Base-by-base conservation (phyloP, 2,329 filamentous ascomycete species). In the Aureobasidium sp. region DNA sequence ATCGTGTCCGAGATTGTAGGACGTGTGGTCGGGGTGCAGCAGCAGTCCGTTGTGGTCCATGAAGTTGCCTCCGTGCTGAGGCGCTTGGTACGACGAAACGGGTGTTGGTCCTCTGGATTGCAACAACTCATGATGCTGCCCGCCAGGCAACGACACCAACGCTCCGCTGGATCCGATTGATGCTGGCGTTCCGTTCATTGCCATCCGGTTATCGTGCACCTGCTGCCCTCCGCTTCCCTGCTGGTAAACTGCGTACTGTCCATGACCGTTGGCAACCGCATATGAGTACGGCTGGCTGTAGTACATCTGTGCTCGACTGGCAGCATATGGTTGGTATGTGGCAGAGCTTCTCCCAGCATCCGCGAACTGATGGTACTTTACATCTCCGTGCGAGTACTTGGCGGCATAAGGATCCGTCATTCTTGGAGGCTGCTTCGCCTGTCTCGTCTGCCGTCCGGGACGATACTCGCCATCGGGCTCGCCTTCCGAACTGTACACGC, bases 221-320 rank as follows among this genome's bases (percentile, higher is more conserved):
- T 47, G 49, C 31, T 59, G 53, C 17, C 47, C 25, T 50, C 45
- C 42, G 9, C 21, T 9, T 8, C 63, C 58, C 19, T 57, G 64
- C 59, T 69, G 42, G 19, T 57, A 47, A 11, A 57, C 7, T n/a
- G 29, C 66, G 51, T 69, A 73, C 19, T 75, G 76, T 49, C 78
- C 76, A 19, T 75, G 76, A 49, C 78, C 76, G 40, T 79, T 68
- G 3, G 73, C 71, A n/a, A 75, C 74, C 60, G 82, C 78, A 64
- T 80, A 79, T 67, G 81, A 83, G 47, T 81, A 77, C 33, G 43
- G 19, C 4, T 61, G 51, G 37, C 5, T 35, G 23, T 76, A 75
- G 60, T 75, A 75, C 51, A 75, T 66, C 43, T 77, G 74, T 19
- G 70, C 70, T 40, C 75, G 71, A 19, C 72, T 72, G 65, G 80